Evolutionary conservation across 306 rosid species (phyloP).

Genomic region (Vachellia pachyceras): DNA sequence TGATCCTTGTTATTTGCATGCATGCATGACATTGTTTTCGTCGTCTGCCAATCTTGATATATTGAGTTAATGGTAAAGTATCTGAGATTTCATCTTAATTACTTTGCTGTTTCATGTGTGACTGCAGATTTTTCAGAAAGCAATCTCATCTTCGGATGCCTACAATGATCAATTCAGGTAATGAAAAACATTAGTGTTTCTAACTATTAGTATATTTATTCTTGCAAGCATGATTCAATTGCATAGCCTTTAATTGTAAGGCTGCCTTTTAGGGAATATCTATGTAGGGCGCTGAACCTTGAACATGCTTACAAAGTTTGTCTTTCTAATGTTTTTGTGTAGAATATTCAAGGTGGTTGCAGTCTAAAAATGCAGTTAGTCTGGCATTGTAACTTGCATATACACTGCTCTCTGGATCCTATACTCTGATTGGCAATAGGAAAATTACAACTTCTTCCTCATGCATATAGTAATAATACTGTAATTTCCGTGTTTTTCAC

Average conservation of each 20-base stretch:
- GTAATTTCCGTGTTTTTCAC: neutral
- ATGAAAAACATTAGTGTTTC: constrained; percentile 8
- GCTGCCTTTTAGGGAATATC: neutral
- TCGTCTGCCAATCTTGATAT: neutral
- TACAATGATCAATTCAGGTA: constrained; percentile 99
- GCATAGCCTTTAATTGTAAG: too few relatives aligned
- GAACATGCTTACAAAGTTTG: neutral
- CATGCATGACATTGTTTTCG: constrained; percentile 28
- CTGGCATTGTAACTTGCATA: neutral
- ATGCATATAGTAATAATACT: neutral
- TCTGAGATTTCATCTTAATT: constrained; percentile 15
- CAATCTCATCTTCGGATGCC: constrained; percentile 91
- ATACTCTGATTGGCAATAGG: constrained; percentile 1
- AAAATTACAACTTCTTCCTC: neutral
- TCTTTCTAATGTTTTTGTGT: neutral
- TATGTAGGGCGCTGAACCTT: constrained; percentile 6
- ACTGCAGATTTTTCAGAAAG: constrained; percentile 97
- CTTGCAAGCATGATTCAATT: neutral
- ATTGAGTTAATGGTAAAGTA: neutral
- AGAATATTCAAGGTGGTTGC: neutral
- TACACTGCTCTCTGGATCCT: constrained; percentile 1
- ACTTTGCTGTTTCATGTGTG: constrained; percentile 9
- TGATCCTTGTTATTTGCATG: neutral
- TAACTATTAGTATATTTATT: neutral
- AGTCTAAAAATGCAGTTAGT: neutral